A percentile compares a stretch with the other conserved stretches of the same genome.
Conservation (phyloP, 805 yeast species). For the Zygosaccharomyces siamensis region DNA sequence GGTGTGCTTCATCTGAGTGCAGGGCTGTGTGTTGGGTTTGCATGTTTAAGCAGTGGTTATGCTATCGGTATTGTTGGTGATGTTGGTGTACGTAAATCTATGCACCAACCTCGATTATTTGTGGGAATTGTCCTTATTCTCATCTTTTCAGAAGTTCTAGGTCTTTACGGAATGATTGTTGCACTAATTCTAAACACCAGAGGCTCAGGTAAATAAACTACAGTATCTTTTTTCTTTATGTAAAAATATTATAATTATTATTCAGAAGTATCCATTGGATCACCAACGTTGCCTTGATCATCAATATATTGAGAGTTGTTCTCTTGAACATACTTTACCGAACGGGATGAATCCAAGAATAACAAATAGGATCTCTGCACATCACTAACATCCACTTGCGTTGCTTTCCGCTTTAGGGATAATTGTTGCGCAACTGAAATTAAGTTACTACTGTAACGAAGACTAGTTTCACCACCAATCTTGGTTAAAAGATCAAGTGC, state of each 20-base stretch:
- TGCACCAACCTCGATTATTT: constrained; percentile 84
- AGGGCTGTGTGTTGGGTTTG: constrained; percentile 93
- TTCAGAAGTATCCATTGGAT: constrained; percentile 35
- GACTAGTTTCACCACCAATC: constrained; percentile 83
- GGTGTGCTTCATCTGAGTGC: constrained; percentile 98
- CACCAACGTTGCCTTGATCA: constrained; percentile 64
- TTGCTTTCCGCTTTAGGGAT: constrained; percentile 72
- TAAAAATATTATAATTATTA: constrained; percentile 9
- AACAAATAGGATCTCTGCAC: constrained; percentile 81
- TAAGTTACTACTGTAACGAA: constrained; percentile 88
- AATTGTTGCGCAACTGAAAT: constrained; percentile 86
- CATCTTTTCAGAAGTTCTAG: constrained; percentile 88
- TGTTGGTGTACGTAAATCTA: constrained; percentile 82
- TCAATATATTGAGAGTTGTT: constrained; percentile 64
- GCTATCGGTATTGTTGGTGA: constrained; percentile 94
- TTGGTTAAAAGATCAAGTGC: constrained; percentile 84
- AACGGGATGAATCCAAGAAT: constrained; percentile 84
- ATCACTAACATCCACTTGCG: constrained; percentile 66
- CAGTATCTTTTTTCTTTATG: not conserved
- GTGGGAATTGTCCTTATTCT: constrained; percentile 86
- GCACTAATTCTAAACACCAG: constrained; percentile 89
- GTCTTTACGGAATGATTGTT: constrained; percentile 89
- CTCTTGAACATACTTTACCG: constrained; percentile 79
- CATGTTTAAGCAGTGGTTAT: constrained; percentile 94
- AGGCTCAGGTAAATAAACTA: constrained; percentile 50